Evolutionary conservation across 441 rosid genomes (phyloP), one percentile per base, ranked within the genome.

Genomic region (Populus hybrid): DNA sequence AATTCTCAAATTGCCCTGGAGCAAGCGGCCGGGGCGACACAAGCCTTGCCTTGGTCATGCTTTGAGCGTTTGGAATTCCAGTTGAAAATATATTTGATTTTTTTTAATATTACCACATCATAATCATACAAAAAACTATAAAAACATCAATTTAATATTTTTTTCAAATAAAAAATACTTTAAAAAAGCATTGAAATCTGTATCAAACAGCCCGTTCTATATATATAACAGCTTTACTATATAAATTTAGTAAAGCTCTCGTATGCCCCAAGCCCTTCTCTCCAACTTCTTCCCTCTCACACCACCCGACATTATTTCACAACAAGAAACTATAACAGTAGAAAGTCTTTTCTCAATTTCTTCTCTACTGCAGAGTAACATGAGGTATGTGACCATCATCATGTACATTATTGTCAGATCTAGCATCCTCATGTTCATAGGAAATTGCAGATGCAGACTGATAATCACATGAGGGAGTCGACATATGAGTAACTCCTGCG

Each of bases 401-500:
- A 40, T 70, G 79, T 34, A 32, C 21, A 71, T 59, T 4, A 46
- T 32, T 69, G 79, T 71, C 65, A 46, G 72, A 76, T 32, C 42
- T 64, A 69, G 35, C 78, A 79, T 70, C 67, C 69, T 61, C 76
- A 26, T 23, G 24, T 23, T 23, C 24, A 23, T 23, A 23, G 24
- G 24, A 23, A 23, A 23, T 23, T 23, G 24, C 24, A 23, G 24
- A 23, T 23, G 24, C 24, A 23, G 24, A 24, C 67, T 64, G 30
- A 64, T 46, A 77, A 75, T 87, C 82, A 87, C 79, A 85, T 12
- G 34, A 86, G 64, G 35, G 83, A 78, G 67, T 89, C 90, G 2
- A 87, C 85, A 70, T 84, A 86, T 4, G 83, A 46, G 66, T 83
- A 79, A 32, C 73, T 86, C 82, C 86, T 79, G 88, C 86, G 68